Conservation (phyloP, 768 basidiomycete genomes). For the Chalciporus pseudorubinellus region DNA sequence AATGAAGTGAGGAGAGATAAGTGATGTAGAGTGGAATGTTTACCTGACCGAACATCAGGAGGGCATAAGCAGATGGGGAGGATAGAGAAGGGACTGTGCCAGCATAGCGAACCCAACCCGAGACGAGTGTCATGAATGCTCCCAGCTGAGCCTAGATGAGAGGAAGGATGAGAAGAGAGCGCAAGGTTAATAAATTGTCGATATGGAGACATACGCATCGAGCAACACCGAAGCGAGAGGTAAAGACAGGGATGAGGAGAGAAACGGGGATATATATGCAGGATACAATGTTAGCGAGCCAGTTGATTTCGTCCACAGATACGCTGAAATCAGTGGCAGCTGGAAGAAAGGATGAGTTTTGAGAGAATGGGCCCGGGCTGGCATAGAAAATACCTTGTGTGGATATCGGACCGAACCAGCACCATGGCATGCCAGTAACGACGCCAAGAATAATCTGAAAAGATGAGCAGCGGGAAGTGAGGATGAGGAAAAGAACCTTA, state of each 20-base stretch:
- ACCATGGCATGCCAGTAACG: conserved; percentile 63
- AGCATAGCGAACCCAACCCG: conserved; percentile 79
- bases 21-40: neutral
- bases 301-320: conserved; percentile 69
- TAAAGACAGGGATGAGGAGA: conserved; percentile 55
- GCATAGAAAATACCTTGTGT: conserved; percentile 47
- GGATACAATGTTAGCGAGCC: conserved; percentile 72
- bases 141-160: conserved; percentile 60
- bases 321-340: conserved; percentile 63
- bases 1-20: neutral
- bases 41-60: conserved; percentile 74
- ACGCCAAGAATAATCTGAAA: conserved; percentile 59
- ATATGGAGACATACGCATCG: conserved; percentile 56
- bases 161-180: neutral
- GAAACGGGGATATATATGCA: conserved; percentile 63
- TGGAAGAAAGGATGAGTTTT: conserved; percentile 23
- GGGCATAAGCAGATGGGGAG: conserved; percentile 51
- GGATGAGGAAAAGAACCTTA: conserved; percentile 18
- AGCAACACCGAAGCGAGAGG: conserved; percentile 57
- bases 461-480: neutral
- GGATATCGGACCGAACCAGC: conserved; percentile 86
- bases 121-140: conserved; percentile 49
- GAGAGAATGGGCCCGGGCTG: neutral
- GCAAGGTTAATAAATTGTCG: neutral
- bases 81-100: conserved; percentile 59